A percentile compares a stretch with the other conserved stretches of the same genome.
phyloP scores from a whole-genome alignment of 345 rosid genomes.

The Capsella bursapastoris region DNA sequence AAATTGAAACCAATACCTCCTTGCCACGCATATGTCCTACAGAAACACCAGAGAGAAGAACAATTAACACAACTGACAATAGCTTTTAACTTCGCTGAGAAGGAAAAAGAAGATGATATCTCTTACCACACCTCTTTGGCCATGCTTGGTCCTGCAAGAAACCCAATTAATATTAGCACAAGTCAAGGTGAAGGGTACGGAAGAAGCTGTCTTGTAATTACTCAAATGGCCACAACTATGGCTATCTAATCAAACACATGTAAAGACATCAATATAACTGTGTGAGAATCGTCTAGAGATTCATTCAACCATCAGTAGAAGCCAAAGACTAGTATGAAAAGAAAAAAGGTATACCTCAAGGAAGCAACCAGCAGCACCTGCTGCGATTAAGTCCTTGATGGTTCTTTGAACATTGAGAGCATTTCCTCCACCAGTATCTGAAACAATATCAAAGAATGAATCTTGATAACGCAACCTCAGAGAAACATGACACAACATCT shows the following conservation, averaged over 20 bases:
- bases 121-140: slow-evolving; percentile 66
- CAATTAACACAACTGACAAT: slow-evolving; percentile 9
- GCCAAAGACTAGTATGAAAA: background rate
- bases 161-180: slow-evolving; percentile 19
- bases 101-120: slow-evolving; percentile 1
- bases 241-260: background rate
- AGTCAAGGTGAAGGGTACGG: background rate
- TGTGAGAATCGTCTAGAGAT: background rate
- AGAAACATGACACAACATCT: background rate
- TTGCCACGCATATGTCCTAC: slow-evolving; percentile 65
- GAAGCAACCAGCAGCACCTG: slow-evolving; percentile 68
- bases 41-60: background rate
- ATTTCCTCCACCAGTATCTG: slow-evolving; percentile 53
- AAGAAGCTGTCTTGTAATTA: slow-evolving; percentile 10
- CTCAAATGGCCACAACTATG: slow-evolving; percentile 2
- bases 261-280: background rate
- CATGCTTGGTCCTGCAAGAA: slow-evolving; percentile 61
- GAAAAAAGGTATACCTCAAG: slow-evolving; percentile 50
- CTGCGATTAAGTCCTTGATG: slow-evolving; percentile 57
- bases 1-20: slow-evolving; percentile 45
- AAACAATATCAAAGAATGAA: background rate
- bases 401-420: slow-evolving; percentile 65
- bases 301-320: background rate
- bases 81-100: slow-evolving; percentile 5
- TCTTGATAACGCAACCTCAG: background rate